Conservation (phyloP, 1,284 basidiomycete genomes). For the Trichosporon ovoides region DNA sequence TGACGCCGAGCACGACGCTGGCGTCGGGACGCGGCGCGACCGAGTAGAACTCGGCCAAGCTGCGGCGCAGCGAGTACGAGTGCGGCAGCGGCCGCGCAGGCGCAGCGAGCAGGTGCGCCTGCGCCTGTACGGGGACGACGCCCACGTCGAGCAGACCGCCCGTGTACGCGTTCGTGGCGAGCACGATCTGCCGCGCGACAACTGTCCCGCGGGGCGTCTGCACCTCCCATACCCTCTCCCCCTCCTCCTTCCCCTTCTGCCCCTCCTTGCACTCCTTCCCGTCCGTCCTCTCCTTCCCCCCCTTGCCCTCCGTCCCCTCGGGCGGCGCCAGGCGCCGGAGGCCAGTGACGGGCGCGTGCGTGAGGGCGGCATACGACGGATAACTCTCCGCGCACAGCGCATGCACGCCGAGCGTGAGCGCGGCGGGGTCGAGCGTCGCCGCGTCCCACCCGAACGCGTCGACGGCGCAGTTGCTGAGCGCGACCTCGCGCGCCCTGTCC, state of each 20-base stretch:
- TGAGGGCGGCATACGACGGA: constrained; percentile 28
- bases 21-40: constrained; percentile 30
- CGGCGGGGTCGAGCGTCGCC: constrained; percentile 38
- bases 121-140: constrained; percentile 31
- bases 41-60: constrained; percentile 31
- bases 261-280: too few species aligned
- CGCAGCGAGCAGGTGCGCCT: constrained; percentile 33
- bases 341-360: constrained; percentile 7
- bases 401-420: constrained; percentile 33
- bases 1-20: constrained; percentile 32
- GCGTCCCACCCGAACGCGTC: constrained; percentile 31
- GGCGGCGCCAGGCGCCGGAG: not conserved
- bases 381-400: constrained; percentile 15
- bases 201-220: constrained; percentile 31
- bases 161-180: constrained; percentile 35
- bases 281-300: not conserved
- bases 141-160: constrained; percentile 26
- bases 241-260: too few species aligned
- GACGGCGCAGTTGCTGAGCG: constrained; percentile 10
- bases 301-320: not conserved
- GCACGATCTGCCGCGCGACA: constrained; percentile 24
- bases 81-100: constrained; percentile 24
- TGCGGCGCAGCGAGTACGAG: constrained; percentile 34
- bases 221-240: too few species aligned
- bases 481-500: constrained; percentile 13